Percentiles rank a stretch among this genome's conserved stretches.
These are phyloP conservation scores for Teunomyces aglyptinius DNA, from an alignment of 805 yeast species.

Conservation along the genomic window DNA sequence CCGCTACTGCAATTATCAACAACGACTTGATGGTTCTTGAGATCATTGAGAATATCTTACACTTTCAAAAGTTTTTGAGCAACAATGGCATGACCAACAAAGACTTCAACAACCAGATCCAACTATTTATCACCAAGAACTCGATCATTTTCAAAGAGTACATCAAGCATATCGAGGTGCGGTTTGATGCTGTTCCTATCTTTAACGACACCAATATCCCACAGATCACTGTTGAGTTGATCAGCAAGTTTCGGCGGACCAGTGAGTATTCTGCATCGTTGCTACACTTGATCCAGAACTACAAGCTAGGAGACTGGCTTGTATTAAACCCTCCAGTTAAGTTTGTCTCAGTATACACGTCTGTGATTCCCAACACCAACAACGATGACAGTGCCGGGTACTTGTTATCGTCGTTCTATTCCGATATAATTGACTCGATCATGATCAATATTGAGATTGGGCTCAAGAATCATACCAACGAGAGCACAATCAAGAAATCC, in stretches of 20 bases:
- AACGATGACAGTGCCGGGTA: slow-evolving; percentile 43
- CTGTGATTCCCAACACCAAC: slow-evolving; percentile 41
- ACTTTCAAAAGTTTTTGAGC: slow-evolving; percentile 20
- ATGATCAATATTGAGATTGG: slow-evolving; percentile 62
- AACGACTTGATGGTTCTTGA: slow-evolving; percentile 34
- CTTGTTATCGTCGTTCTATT: slow-evolving; percentile 61
- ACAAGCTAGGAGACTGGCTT: slow-evolving; percentile 68
- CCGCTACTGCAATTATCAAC: slow-evolving; percentile 11
- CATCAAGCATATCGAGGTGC: slow-evolving; percentile 52
- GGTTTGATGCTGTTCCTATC: slow-evolving; percentile 45
- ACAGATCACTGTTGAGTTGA: slow-evolving; percentile 68
- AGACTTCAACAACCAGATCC: slow-evolving; percentile 10
- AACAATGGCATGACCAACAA: slow-evolving; percentile 8
- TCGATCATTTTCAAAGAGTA: slow-evolving; percentile 53
- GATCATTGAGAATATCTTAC: slow-evolving; percentile 44
- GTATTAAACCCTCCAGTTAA: slow-evolving; percentile 55
- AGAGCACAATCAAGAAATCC: slow-evolving; percentile 33
- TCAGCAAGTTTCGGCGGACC: slow-evolving; percentile 64
- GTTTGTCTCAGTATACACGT: slow-evolving; percentile 44
- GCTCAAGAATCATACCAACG: slow-evolving; percentile 39
- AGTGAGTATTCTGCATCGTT: slow-evolving; percentile 61
- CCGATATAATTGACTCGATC: slow-evolving; percentile 78
- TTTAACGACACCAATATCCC: slow-evolving; percentile 71
- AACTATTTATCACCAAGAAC: slow-evolving; percentile 18
- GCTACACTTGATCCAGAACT: slow-evolving; percentile 44